Conservation (phyloP, 2,329 filamentous ascomycete genomes). For the Paraphoma sp. region DNA sequence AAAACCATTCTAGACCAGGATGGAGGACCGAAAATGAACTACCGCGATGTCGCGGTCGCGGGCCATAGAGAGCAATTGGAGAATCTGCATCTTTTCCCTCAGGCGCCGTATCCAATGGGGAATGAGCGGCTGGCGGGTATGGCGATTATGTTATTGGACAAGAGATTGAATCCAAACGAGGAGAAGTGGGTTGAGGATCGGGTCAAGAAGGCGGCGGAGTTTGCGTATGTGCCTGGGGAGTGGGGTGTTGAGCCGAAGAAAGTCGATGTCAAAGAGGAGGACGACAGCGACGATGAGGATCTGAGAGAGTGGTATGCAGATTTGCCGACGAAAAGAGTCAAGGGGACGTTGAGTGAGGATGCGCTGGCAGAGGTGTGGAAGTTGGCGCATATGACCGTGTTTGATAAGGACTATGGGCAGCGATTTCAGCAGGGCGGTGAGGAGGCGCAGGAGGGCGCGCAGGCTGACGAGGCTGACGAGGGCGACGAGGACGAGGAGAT, state of each 20-base stretch:
- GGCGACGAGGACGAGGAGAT: constrained; percentile 22
- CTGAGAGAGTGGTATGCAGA: constrained; percentile 17
- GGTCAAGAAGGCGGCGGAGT: constrained; percentile 34
- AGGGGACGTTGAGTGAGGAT: constrained; percentile 26
- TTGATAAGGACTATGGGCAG: constrained; percentile 21
- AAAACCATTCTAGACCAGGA: constrained; percentile 12
- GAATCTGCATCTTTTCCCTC: constrained; percentile 32
- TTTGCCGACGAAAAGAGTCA: constrained; percentile 19
- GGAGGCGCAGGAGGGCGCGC: constrained; percentile 21
- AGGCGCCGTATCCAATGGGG: constrained; percentile 28
- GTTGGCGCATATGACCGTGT: constrained; percentile 24
- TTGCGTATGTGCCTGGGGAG: constrained; percentile 36
- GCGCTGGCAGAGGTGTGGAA: constrained; percentile 29
- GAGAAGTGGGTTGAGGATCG: constrained; percentile 40
- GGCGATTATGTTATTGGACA: constrained; percentile 31
- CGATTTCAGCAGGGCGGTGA: constrained; percentile 16
- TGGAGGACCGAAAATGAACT: constrained; percentile 8
- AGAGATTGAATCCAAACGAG: constrained; percentile 32
- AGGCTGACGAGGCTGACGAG: constrained; percentile 17
- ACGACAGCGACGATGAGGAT: constrained; percentile 13
- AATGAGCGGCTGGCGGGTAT: constrained; percentile 25
- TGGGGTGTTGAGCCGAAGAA: constrained; percentile 35
- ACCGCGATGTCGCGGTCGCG: constrained; percentile 9
- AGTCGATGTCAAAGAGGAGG: constrained; percentile 15
- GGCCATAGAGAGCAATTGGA: constrained; percentile 19